Base-by-base conservation (phyloP, 495 filamentous ascomycete species). In the Penicillium soppii region DNA sequence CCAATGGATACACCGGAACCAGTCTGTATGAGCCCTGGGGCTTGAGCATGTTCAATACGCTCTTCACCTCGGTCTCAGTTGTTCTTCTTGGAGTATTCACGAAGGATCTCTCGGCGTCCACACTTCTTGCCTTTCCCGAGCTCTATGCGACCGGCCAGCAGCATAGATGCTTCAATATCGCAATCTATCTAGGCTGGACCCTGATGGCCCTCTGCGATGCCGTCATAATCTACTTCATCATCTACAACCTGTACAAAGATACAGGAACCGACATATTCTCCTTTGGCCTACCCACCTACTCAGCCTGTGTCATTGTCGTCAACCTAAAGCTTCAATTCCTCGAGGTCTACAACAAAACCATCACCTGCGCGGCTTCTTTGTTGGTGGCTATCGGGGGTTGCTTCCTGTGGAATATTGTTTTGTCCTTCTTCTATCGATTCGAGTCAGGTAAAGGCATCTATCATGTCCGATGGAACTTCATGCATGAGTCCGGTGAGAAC, bases 41-140 rank as follows among this genome's bases (percentile, higher is more conserved):
- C 58, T 68, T 97, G 60, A 91, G 87, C 57, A 89, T 92, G 78
- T 91, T 95, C 75, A 97, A 96, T 59, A 90, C 89, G n/a, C 81
- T 96, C 1, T 97, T 97, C 68, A 97, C 92, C n/a, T 94, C 90
- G 16, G 74, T 97, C 16, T 84, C 89, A 17, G 87, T 92, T 26
- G 94, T 97, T 55, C 85, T 95, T 52, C 74, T 94, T n/a, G 92
- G 89, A 7, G 85, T 95, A 37, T 94, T 92, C 63, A 91, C 94
- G 61, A 88, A 94, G 61, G 92, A 97, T 56, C 77, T 97, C 2
- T 61, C 75, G 2, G 83, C 90, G 2, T 81, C 88, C 29, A 96
- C 92, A 0, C 73, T 97, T 7, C 78, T 96, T 23, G 92, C 92
- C 6, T 85, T 96, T 2, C 92, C 92, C 1, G 92, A 97, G 63